A percentile compares a stretch with the other conserved stretches of the same genome.
Evolutionary conservation across 331 rosid genomes (phyloP).

Genomic region (Ulmus americana): DNA sequence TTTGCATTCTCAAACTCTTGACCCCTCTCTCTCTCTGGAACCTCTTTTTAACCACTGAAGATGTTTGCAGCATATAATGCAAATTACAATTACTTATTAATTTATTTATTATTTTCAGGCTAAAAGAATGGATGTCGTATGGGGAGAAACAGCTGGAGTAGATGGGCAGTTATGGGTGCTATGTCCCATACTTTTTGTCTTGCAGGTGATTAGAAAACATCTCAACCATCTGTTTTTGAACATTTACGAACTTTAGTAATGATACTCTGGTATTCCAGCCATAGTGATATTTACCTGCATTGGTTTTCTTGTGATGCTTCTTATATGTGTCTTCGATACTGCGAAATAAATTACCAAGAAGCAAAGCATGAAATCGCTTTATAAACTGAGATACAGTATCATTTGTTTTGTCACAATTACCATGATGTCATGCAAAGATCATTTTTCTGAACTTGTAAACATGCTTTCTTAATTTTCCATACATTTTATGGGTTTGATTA

Average conservation of each 20-base stretch:
- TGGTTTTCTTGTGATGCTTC: background rate
- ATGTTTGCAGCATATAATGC: too few relatives aligned
- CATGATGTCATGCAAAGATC: slow-evolving; percentile 2
- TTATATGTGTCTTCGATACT: background rate
- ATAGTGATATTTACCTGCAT: background rate
- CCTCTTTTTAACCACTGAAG: background rate
- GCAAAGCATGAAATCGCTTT: background rate
- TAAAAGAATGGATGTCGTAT: slow-evolving; percentile 95
- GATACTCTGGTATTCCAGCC: slow-evolving; percentile 1
- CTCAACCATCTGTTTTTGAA: background rate
- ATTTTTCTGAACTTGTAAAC: background rate
- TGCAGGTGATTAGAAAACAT: slow-evolving; percentile 61
- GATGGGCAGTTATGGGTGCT: slow-evolving; percentile 91
- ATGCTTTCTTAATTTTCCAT: background rate
- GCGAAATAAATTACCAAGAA: too few relatives aligned
- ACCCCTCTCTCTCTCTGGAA: background rate
- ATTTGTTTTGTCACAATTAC: background rate
- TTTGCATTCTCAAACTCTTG: background rate
- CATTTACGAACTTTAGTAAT: background rate
- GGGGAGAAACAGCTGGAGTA: slow-evolving; percentile 98
- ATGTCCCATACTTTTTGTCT: slow-evolving; percentile 80
- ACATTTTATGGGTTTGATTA: background rate
- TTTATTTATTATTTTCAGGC: slow-evolving; percentile 55
- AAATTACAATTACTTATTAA: background rate
- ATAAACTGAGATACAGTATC: background rate